A percentile compares a stretch with the other conserved stretches of the same genome.
Evolutionary conservation across 2,329 filamentous ascomycete species (phyloP).

Genomic region (Fusarium acutatum): DNA sequence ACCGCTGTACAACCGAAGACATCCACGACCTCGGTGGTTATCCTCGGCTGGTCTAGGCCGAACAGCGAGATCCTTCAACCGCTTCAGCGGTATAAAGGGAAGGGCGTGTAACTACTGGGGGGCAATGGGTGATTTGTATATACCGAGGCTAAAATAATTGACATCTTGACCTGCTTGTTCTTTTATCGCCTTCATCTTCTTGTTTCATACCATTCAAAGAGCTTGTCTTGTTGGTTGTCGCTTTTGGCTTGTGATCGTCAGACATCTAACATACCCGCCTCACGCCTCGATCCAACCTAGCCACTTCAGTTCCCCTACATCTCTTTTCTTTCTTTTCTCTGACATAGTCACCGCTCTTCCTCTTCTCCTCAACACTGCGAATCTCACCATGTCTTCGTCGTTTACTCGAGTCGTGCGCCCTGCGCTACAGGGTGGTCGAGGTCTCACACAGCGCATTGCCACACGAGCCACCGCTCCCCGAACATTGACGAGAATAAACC

Average conservation of each 20-base stretch:
- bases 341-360: neutral
- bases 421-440: conserved; percentile 56
- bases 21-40: conserved; percentile 34
- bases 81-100: conserved; percentile 21
- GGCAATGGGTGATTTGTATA: conserved; percentile 2
- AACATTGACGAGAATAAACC: conserved; percentile 32
- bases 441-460: conserved; percentile 43
- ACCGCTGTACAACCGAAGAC: conserved; percentile 32
- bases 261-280: conserved; percentile 14
- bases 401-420: conserved; percentile 62
- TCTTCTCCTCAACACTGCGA: neutral
- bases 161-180: neutral
- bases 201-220: neutral
- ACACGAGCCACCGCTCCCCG: conserved; percentile 32
- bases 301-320: neutral
- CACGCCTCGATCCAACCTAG: conserved; percentile 1
- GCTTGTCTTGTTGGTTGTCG: neutral
- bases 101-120: conserved; percentile 4
- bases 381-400: conserved; percentile 52
- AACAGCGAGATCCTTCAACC: conserved; percentile 28
- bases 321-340: neutral
- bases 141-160: conserved; percentile 15
- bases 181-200: neutral
- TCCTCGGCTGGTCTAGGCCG: conserved; percentile 40
- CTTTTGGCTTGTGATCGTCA: conserved; percentile 33